These are phyloP conservation scores for Saturnispora silvae DNA, from an alignment of 805 yeast species.

Conservation along the genomic window DNA sequence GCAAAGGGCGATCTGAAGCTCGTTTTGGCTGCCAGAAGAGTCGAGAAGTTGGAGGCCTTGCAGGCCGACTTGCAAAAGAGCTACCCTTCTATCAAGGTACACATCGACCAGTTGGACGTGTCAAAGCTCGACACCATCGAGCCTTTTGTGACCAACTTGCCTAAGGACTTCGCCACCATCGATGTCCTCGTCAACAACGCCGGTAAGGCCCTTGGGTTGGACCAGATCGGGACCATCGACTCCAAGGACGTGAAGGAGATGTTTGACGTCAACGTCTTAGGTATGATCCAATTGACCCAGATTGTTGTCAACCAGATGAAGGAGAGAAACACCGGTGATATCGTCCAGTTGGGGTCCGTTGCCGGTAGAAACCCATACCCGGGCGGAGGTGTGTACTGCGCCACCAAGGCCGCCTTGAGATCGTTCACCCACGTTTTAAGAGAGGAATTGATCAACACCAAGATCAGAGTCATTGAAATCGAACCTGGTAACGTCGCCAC, in stretches of 20 bases:
- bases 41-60: slow-evolving; percentile 33
- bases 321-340: slow-evolving; percentile 59
- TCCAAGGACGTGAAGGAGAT: slow-evolving; percentile 58
- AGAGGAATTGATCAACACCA: slow-evolving; percentile 42
- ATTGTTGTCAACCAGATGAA: slow-evolving; percentile 63
- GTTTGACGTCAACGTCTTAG: slow-evolving; percentile 82
- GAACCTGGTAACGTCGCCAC: slow-evolving; percentile 78
- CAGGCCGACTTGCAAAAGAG: slow-evolving; percentile 26
- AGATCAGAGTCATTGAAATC: slow-evolving; percentile 58
- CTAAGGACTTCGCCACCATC: slow-evolving; percentile 41
- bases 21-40: slow-evolving; percentile 43
- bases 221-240: slow-evolving; percentile 57
- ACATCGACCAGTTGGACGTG: slow-evolving; percentile 29
- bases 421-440: slow-evolving; percentile 60
- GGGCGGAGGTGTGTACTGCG: slow-evolving; percentile 70
- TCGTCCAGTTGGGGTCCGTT: slow-evolving; percentile 64
- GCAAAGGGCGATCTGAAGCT: slow-evolving; percentile 40
- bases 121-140: slow-evolving; percentile 35
- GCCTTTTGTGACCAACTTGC: slow-evolving; percentile 33
- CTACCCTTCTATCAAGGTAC: slow-evolving; percentile 28
- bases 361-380: slow-evolving; percentile 77
- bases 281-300: slow-evolving; percentile 77
- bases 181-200: slow-evolving; percentile 67
- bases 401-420: slow-evolving; percentile 62
- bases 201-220: slow-evolving; percentile 74